These are phyloP conservation scores for Spinellus fusiger DNA, from an alignment of 192 early-diverging fungal genomes.

Conservation along the genomic window DNA sequence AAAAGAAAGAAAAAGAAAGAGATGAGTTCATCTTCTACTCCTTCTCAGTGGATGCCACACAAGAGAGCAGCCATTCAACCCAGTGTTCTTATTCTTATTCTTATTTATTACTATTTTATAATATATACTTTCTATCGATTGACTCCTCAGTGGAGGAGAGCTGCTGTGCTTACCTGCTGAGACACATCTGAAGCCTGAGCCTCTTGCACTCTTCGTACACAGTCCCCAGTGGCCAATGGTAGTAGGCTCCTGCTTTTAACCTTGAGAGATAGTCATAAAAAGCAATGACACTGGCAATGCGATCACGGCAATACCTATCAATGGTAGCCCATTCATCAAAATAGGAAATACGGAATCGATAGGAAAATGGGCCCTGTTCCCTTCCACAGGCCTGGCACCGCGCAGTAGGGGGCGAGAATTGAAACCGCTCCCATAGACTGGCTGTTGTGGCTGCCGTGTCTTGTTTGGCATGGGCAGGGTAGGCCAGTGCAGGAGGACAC, in stretches of 20 bases:
- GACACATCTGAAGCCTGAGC: slow-evolving; percentile 83
- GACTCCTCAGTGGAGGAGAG: not conserved
- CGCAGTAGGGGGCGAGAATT: slow-evolving; percentile 25
- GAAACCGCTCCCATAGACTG: slow-evolving; percentile 43
- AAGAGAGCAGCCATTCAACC: too few species aligned
- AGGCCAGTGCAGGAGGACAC: slow-evolving; percentile 43
- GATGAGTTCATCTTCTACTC: too few species aligned
- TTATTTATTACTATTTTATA: too few species aligned
- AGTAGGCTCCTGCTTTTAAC: slow-evolving; percentile 75
- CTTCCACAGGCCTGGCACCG: slow-evolving; percentile 45
- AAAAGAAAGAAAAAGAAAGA: slow-evolving; percentile 1
- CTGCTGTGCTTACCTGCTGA: slow-evolving; percentile 10
- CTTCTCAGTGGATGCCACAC: not conserved
- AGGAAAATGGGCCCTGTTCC: slow-evolving; percentile 28
- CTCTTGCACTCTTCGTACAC: slow-evolving; percentile 78
- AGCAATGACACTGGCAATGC: slow-evolving; percentile 78
- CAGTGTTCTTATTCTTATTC: too few species aligned
- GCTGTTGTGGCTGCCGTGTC: slow-evolving; percentile 34
- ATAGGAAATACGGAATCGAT: slow-evolving; percentile 63
- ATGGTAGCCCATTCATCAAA: slow-evolving; percentile 71
- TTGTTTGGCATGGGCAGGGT: slow-evolving; percentile 32
- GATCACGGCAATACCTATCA: slow-evolving; percentile 84
- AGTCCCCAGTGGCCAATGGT: slow-evolving; percentile 66
- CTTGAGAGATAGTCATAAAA: slow-evolving; percentile 90
- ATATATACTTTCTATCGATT: not conserved